Conservation (phyloP, 805 yeast genomes). For the Nakazawaea siamensis region DNA sequence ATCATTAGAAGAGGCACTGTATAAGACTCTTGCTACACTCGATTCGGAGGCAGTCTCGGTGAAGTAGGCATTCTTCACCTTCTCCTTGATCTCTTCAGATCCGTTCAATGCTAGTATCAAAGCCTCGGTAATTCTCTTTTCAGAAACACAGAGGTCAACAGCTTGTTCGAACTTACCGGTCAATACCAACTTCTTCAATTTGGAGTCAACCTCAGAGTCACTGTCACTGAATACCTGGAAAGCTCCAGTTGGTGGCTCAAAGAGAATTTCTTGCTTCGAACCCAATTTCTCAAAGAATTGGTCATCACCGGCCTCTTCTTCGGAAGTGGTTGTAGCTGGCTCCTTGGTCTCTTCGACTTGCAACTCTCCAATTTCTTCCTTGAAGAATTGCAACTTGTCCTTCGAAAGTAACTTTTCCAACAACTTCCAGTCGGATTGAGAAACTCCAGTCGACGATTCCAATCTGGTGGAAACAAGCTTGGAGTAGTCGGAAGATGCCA, state of each 20-base stretch:
- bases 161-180: slow-evolving; percentile 60
- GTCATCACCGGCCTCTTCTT: slow-evolving; percentile 24
- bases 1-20: slow-evolving; percentile 46
- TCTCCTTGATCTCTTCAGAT: slow-evolving; percentile 49
- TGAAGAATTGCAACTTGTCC: slow-evolving; percentile 44
- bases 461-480: slow-evolving; percentile 49
- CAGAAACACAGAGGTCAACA: slow-evolving; percentile 54
- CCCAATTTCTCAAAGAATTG: slow-evolving; percentile 25
- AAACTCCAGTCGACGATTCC: slow-evolving; percentile 26
- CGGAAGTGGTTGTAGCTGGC: slow-evolving; percentile 13
- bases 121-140: slow-evolving; percentile 68
- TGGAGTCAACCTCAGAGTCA: slow-evolving; percentile 34
- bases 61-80: slow-evolving; percentile 69
- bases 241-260: slow-evolving; percentile 43
- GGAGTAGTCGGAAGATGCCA: slow-evolving; percentile 45
- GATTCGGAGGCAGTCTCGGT: slow-evolving; percentile 40
- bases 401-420: slow-evolving; percentile 41
- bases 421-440: slow-evolving; percentile 57
- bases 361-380: slow-evolving; percentile 27
- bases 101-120: slow-evolving; percentile 71
- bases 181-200: slow-evolving; percentile 44
- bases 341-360: slow-evolving; percentile 11
- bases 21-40: slow-evolving; percentile 66
- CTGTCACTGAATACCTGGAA: slow-evolving; percentile 31
- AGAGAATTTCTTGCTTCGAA: slow-evolving; percentile 1